Evolutionary conservation across 2,329 filamentous ascomycete genomes (phyloP), one percentile per base, ranked within the genome.

Genomic region (Fusarium gaditjirri): DNA sequence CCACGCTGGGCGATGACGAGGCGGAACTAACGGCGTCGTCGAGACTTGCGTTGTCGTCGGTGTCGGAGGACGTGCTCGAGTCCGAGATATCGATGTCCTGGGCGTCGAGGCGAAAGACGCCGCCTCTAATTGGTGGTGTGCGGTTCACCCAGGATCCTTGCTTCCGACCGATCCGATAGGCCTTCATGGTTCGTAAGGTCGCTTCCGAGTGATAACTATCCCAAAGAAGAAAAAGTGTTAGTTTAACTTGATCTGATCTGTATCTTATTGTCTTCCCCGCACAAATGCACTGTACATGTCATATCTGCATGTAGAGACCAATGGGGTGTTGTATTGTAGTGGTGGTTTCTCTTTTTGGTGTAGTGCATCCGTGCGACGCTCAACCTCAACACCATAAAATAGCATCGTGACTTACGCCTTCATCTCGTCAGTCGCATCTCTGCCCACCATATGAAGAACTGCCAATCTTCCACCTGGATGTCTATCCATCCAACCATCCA

Each of bases 381-480:
- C 52, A 25, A 55, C 52, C 21, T 41, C 31, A 53, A 53, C 49
- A 53, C 23, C 49, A 52, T 21, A 19, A 49, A 23, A 49, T 10
- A 33, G 33, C 16, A 29, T 41, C 52, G 25, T 41, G 23, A 79
- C 76, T 46, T 79, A 81, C 79, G 76, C 78, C 47, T 78, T 79
- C 39, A 81, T 80, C 59, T 81, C 80, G 43, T 81, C 80, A 2
- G 80, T 82, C 23, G 79, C 79, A 75, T 82, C 80, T 73, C 79
- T 74, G 14, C 80, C 80, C 5, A 82, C 79, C 80, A 82, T 90
- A 80, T 91, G 89, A 70, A 87, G 77, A 68, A 91, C 89, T 25
- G 88, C 87, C 31, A 91, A 80, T 19, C 83, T 81, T 36, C 89
- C 89, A 25, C 89, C 89, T 0, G 89, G 89, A 74, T 91, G 89